Evolutionary conservation across 2,329 filamentous ascomycete genomes (phyloP).

Genomic region (Simplicillium sp.): DNA sequence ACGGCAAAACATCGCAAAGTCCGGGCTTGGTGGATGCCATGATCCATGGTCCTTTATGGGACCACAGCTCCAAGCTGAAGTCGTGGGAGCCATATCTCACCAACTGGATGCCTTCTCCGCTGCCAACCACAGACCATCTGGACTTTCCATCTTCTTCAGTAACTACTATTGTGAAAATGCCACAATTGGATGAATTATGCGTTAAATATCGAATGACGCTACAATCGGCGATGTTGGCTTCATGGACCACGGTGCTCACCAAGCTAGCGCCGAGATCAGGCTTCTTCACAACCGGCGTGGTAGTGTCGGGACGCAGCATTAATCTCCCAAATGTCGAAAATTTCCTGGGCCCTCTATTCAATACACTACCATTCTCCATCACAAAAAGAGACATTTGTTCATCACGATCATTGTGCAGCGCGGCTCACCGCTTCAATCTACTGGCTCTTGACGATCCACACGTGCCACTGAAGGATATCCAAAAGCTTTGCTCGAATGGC

Average conservation of each 20-base stretch:
- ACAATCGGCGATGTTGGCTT: conserved; percentile 59
- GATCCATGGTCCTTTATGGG: conserved; percentile 51
- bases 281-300: conserved; percentile 47
- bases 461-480: conserved; percentile 67
- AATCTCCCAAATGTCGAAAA: conserved; percentile 55
- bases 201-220: conserved; percentile 59
- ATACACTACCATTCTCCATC: conserved; percentile 69
- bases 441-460: conserved; percentile 61
- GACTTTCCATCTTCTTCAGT: too few species aligned
- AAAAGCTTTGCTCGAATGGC: conserved; percentile 62
- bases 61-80: conserved; percentile 1
- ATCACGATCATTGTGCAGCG: conserved; percentile 50
- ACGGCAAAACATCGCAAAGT: conserved; percentile 14
- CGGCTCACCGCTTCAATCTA: conserved; percentile 63
- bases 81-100: conserved; percentile 62
- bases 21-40: conserved; percentile 59
- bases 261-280: conserved; percentile 5
- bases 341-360: conserved; percentile 78
- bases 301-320: conserved; percentile 70
- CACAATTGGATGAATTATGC: conserved; percentile 41
- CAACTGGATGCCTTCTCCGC: conserved; percentile 7
- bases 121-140: too few species aligned
- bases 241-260: conserved; percentile 59
- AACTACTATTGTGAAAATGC: conserved; percentile 6
- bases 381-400: conserved; percentile 31